These are phyloP conservation scores for Neopestalotiopsis clavispora DNA, from an alignment of 2,329 filamentous ascomycete species.

Conservation along the genomic window DNA sequence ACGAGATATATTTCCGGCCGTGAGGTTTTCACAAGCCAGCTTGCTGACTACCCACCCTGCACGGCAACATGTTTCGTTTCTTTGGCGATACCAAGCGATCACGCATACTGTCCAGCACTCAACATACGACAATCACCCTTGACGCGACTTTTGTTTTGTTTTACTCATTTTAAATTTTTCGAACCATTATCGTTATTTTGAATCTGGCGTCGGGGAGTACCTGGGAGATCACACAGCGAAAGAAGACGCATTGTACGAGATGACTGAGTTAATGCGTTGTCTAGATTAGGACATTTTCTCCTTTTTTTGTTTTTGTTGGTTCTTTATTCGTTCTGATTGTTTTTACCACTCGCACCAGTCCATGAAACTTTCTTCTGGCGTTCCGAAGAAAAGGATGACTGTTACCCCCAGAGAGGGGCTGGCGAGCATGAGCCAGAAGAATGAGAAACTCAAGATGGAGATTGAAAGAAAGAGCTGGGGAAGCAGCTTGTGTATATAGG, in stretches of 20 bases:
- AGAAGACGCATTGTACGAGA: conserved; percentile 23
- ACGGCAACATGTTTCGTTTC: not conserved
- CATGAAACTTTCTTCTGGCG: not conserved
- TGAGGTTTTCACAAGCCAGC: conserved; percentile 1
- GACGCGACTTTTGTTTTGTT: not conserved
- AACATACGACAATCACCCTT: not conserved
- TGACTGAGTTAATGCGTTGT: conserved; percentile 19
- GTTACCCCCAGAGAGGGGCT: not conserved
- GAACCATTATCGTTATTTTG: conserved; percentile 15
- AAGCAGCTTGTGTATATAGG: conserved; percentile 8
- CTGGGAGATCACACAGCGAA: conserved; percentile 17
- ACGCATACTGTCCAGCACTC: not conserved
- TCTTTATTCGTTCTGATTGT: not conserved
- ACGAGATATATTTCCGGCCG: not conserved
- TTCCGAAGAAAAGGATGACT: conserved; percentile 8
- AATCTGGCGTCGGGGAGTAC: conserved; percentile 18
- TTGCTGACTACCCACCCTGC: not conserved
- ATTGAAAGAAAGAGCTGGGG: not conserved
- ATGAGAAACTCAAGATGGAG: not conserved
- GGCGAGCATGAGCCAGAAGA: conserved; percentile 6
- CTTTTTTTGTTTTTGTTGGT: conserved; percentile 12
- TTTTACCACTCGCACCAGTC: conserved; percentile 1
- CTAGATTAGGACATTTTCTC: conserved; percentile 6
- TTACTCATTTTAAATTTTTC: not conserved
- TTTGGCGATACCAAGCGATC: conserved; percentile 1